Evolutionary conservation across 148 eudicot genomes (phyloP), one percentile per base, ranked within the genome.

Genomic region (Dianthus caryophyllus): DNA sequence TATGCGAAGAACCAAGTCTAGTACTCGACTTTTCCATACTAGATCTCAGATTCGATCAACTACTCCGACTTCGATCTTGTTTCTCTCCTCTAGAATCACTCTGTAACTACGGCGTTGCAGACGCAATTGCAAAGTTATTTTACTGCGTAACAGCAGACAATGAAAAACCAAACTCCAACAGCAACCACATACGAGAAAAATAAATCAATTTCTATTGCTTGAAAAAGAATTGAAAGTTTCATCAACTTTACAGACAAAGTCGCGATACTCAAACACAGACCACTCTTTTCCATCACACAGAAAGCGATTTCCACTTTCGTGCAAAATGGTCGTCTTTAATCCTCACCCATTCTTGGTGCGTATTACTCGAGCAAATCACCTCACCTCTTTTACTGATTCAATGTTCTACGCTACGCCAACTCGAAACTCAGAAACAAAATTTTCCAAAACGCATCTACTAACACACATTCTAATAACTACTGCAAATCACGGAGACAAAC

Each of bases 271-370:
- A 25, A 24, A 53, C 61, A 29, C 61, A 57, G n/a, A 30, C 38
- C 27, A 30, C 38, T 27, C 61, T 1, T 30, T n/a, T 16, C 14
- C 21, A 57, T 31, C 18, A 29, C 0, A 30, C 61, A 57, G 16
- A 57, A 57, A 57, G 61, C 61, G 16, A 30, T 31, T 29, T 29
- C 41, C 61, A 57, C 61, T 31, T 56, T 56, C 36, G 11, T 14
- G 4, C 13, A 22, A 53, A 33, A 22, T 11, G 58, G 16, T 1
- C 9, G 1, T 30, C 61, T 30, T 30, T 17, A 2, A 29, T 16
- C 10, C 36, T 29, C 39, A 12, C 33, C 21, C 16, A 11, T 25
- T 14, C 16, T 25, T 25, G 25, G 58, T 7, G 14, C 36, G 61
- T 27, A 9, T 33, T 4, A 27, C 26, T 27, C 29, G 61, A 15